These are phyloP conservation scores for Globisporangium alternatum DNA, from an alignment of 352 stramenopile genomes.

Conservation along the genomic window DNA sequence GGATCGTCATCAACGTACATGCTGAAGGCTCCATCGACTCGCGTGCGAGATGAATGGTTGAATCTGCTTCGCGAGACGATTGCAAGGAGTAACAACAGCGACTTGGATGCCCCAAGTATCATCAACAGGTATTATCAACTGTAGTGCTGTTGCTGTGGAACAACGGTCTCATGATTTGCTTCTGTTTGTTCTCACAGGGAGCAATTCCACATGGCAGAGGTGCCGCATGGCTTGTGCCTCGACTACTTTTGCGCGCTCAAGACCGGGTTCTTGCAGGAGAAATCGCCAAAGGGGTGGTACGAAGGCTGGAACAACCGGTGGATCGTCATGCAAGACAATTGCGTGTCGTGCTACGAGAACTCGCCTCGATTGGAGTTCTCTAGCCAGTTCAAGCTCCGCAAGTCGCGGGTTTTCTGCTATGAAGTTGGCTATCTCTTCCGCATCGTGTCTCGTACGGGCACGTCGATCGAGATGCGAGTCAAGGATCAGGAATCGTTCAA, in stretches of 20 bases:
- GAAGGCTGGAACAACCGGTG: slow-evolving; percentile 81
- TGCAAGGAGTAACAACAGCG: slow-evolving; percentile 17
- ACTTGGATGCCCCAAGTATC: background rate
- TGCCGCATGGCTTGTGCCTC: slow-evolving; percentile 54
- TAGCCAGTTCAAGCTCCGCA: slow-evolving; percentile 64
- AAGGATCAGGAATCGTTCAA: slow-evolving; percentile 78
- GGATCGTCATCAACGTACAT: slow-evolving; percentile 33
- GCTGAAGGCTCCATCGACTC: slow-evolving; percentile 64
- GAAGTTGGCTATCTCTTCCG: slow-evolving; percentile 76
- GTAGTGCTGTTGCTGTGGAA: background rate
- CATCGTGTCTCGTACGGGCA: slow-evolving; percentile 61
- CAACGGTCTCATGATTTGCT: background rate
- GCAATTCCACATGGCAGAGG: slow-evolving; percentile 39
- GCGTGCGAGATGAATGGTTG: slow-evolving; percentile 69
- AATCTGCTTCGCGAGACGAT: slow-evolving; percentile 46
- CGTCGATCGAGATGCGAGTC: slow-evolving; percentile 75
- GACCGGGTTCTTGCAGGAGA: slow-evolving; percentile 67
- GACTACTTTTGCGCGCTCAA: slow-evolving; percentile 84
- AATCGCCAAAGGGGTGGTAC: slow-evolving; percentile 74
- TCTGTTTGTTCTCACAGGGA: slow-evolving; percentile 7
- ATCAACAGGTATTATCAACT: slow-evolving; percentile 2
- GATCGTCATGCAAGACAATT: slow-evolving; percentile 75
- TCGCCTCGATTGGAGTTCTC: slow-evolving; percentile 74
- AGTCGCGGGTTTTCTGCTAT: slow-evolving; percentile 67
- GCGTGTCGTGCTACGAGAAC: slow-evolving; percentile 79